These are phyloP conservation scores for Penicillium bovifimosum DNA, from an alignment of 495 filamentous ascomycete species.

Conservation along the genomic window DNA sequence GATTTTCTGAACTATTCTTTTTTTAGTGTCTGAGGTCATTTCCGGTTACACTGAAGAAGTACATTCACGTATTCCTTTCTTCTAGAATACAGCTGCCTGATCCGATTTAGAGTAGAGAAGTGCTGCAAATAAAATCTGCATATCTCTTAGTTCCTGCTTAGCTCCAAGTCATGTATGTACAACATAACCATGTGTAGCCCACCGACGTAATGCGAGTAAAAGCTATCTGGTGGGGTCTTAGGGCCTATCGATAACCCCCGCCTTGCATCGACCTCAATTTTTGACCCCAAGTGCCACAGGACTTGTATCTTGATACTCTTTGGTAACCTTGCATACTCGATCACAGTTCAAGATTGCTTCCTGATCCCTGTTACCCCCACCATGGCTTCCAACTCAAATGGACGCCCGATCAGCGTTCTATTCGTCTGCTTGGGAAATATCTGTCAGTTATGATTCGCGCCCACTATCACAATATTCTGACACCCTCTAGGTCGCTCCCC, in stretches of 20 bases:
- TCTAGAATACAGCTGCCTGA: conserved; percentile 3
- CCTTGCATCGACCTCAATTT: neutral
- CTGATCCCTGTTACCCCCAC: neutral
- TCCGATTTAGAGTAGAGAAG: neutral
- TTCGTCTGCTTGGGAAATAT: conserved; percentile 98
- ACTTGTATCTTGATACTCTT: neutral
- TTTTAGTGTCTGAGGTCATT: conserved; percentile 3
- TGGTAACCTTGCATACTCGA: neutral
- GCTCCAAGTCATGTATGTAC: neutral
- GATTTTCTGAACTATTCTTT: neutral
- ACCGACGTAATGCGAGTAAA: neutral
- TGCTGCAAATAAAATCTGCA: no score
- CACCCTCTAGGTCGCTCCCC: conserved; percentile 56
- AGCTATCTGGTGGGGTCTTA: neutral
- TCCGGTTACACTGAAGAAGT: neutral
- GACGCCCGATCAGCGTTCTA: conserved; percentile 62
- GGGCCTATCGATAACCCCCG: conserved; percentile 15
- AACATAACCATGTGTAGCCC: neutral
- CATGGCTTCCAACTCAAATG: conserved; percentile 19
- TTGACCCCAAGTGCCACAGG: neutral
- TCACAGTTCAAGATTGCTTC: neutral
- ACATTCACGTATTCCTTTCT: neutral
- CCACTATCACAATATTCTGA: conserved; percentile 2
- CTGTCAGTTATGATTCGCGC: conserved; percentile 48
- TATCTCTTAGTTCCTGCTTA: neutral